Percentiles rank a stretch among this genome's conserved stretches.
Conservation (phyloP, 352 stramenopile species). For the Globisporangium middletonii region DNA sequence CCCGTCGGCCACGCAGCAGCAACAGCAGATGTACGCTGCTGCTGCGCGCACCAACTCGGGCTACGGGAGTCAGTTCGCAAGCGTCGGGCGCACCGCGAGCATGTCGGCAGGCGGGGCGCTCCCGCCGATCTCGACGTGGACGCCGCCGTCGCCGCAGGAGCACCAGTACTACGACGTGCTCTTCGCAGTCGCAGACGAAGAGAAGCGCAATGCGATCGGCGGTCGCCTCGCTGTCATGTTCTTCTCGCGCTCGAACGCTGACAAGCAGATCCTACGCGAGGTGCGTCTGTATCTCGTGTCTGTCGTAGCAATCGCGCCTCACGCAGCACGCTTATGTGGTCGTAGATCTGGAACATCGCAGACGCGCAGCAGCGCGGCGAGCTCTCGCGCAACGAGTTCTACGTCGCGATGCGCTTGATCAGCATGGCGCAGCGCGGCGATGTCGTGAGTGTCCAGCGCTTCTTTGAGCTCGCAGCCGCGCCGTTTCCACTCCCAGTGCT, state of each 20-base stretch:
- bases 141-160: slow-evolving; percentile 51
- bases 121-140: slow-evolving; percentile 40
- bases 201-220: slow-evolving; percentile 76
- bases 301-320: not conserved
- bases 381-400: slow-evolving; percentile 78
- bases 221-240: slow-evolving; percentile 90
- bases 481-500: slow-evolving; percentile 55
- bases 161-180: slow-evolving; percentile 89
- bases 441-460: slow-evolving; percentile 52
- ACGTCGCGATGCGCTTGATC: slow-evolving; percentile 83
- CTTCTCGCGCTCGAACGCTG: slow-evolving; percentile 89
- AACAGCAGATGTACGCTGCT: slow-evolving; percentile 40
- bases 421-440: slow-evolving; percentile 79
- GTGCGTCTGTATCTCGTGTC: slow-evolving; percentile 14
- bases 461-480: slow-evolving; percentile 51
- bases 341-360: slow-evolving; percentile 76
- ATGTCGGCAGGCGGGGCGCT: slow-evolving; percentile 6
- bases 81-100: slow-evolving; percentile 21
- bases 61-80: slow-evolving; percentile 29
- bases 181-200: slow-evolving; percentile 87
- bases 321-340: not conserved
- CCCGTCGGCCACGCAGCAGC: slow-evolving; percentile 18
- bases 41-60: slow-evolving; percentile 24
- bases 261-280: slow-evolving; percentile 75
- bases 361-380: slow-evolving; percentile 65